A percentile compares a stretch with the other conserved stretches of the same genome.
These are phyloP conservation scores for Pholiota molesta DNA, from an alignment of 768 basidiomycete genomes.

Conservation along the genomic window DNA sequence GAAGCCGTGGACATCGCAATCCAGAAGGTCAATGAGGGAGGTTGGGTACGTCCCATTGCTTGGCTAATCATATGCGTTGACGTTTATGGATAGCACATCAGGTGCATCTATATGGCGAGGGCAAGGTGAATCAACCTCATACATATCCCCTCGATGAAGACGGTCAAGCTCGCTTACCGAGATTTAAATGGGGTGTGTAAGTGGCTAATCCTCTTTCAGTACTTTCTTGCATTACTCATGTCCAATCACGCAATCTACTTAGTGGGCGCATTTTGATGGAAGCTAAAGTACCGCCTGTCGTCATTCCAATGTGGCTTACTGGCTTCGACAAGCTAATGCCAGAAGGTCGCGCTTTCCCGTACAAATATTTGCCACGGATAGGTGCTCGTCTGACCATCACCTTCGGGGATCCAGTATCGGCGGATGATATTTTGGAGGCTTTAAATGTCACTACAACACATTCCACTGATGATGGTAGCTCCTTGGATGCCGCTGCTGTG, in stretches of 20 bases:
- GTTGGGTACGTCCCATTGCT: slow-evolving; percentile 67
- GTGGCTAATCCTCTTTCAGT: slow-evolving; percentile 34
- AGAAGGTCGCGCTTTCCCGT: slow-evolving; percentile 76
- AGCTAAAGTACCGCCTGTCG: slow-evolving; percentile 58
- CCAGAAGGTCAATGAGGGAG: slow-evolving; percentile 75
- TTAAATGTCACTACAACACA: slow-evolving; percentile 12
- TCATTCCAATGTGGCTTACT: slow-evolving; percentile 94
- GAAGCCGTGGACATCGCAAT: slow-evolving; percentile 85
- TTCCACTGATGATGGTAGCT: slow-evolving; percentile 9
- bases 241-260: slow-evolving; percentile 11
- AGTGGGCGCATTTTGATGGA: slow-evolving; percentile 85
- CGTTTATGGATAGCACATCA: slow-evolving; percentile 29
- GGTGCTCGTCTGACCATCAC: slow-evolving; percentile 72
- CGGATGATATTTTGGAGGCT: slow-evolving; percentile 29
- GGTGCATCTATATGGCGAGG: slow-evolving; percentile 92
- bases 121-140: slow-evolving; percentile 80
- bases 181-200: slow-evolving; percentile 97
- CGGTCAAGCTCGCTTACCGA: slow-evolving; percentile 55
- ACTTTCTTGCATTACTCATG: not conserved
- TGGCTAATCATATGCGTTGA: slow-evolving; percentile 2
- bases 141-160: slow-evolving; percentile 43
- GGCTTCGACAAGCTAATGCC: slow-evolving; percentile 91
- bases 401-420: slow-evolving; percentile 75
- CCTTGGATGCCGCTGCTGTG: slow-evolving; percentile 13
- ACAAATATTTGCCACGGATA: slow-evolving; percentile 67